phyloP scores from a whole-genome alignment of 1,139 yeast species.

The Blastobotrys illinoisensis region DNA sequence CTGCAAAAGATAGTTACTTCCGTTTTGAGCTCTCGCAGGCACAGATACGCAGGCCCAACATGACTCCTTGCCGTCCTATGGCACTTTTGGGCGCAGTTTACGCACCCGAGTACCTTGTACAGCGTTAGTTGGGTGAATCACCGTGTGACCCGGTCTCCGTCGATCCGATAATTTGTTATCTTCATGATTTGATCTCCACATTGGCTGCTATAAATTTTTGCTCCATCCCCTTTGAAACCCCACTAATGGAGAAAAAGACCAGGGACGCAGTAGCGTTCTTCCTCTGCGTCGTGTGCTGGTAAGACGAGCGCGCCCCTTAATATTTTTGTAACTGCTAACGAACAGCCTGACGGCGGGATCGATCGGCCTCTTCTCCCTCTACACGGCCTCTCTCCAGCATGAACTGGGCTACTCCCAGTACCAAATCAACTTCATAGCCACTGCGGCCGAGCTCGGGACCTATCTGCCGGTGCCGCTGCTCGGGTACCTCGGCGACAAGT shows the following conservation, averaged over 20 bases:
- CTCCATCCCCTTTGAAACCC: background rate
- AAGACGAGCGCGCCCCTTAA: no score
- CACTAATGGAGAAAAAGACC: background rate
- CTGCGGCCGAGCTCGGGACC: slow-evolving; percentile 73
- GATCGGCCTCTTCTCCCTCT: slow-evolving; percentile 71
- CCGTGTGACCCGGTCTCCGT: background rate
- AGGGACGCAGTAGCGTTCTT: slow-evolving; percentile 14
- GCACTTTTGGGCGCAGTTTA: background rate
- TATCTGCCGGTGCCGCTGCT: slow-evolving; percentile 77
- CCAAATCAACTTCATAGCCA: slow-evolving; percentile 72
- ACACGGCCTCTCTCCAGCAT: slow-evolving; percentile 62
- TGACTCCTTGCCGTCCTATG: background rate
- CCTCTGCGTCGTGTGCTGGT: slow-evolving; percentile 19
- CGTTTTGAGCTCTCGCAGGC: background rate
- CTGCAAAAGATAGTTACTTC: background rate
- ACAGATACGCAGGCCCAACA: no score
- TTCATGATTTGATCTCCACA: background rate
- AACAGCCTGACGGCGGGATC: slow-evolving; percentile 74
- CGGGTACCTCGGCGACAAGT: slow-evolving; percentile 78
- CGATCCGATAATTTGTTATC: background rate
- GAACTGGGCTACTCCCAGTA: slow-evolving; percentile 57
- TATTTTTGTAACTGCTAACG: no score
- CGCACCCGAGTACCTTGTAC: no score
- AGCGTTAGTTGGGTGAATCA: background rate
- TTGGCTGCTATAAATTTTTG: background rate